Evolutionary conservation across 2,329 filamentous ascomycete species (phyloP).

Genomic region (Exophiala spinifera): DNA sequence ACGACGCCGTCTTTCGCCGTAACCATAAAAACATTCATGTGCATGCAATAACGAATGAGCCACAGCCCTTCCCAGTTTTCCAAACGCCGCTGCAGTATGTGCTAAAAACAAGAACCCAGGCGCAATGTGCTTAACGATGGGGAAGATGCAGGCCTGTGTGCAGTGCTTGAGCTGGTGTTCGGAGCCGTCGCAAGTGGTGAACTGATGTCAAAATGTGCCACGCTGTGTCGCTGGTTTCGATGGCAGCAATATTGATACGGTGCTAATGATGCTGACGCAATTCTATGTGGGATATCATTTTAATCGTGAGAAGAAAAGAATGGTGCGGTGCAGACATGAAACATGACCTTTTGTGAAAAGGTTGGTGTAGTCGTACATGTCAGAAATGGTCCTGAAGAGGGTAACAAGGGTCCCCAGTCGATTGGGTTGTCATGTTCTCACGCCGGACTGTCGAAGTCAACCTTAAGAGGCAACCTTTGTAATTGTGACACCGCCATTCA

Average conservation of each 20-base stretch:
- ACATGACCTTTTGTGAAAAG: conserved; percentile 12
- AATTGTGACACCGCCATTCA: conserved; percentile 20
- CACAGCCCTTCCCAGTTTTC: background rate
- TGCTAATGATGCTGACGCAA: conserved; percentile 24
- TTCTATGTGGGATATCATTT: conserved; percentile 21
- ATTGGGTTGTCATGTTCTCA: background rate
- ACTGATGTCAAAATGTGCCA: background rate
- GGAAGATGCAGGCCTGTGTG: background rate
- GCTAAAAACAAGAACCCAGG: conserved; percentile 6
- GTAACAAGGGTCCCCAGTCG: background rate
- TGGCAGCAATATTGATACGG: conserved; percentile 14
- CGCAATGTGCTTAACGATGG: background rate
- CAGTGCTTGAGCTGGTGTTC: conserved; percentile 3
- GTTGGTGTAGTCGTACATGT: background rate
- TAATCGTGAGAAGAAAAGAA: conserved; percentile 16
- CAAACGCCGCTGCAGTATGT: conserved; percentile 17
- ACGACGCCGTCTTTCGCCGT: background rate
- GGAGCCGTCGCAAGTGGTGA: conserved; percentile 6
- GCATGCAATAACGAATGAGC: background rate
- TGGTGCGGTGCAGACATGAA: conserved; percentile 18
- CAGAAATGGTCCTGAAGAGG: conserved; percentile 3
- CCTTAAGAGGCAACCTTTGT: conserved; percentile 12
- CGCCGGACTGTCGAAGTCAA: background rate
- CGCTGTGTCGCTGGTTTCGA: conserved; percentile 5
- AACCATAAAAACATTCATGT: background rate